Base-by-base conservation (phyloP, 805 yeast genomes). In the Wickerhamiella parazyma region DNA sequence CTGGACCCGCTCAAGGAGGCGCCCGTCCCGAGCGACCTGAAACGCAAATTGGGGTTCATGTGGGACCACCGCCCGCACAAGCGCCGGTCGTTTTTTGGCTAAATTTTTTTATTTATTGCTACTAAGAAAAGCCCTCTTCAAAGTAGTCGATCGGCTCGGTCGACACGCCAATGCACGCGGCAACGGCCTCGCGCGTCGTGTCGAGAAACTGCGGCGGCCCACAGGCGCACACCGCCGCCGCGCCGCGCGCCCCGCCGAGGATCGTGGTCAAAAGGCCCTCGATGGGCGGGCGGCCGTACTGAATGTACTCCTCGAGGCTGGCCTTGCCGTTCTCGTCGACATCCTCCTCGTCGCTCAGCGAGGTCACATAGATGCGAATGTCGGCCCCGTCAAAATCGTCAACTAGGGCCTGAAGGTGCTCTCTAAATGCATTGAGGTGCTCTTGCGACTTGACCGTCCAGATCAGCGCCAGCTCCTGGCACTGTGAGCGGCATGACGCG, bases 141-240 rank as follows among this genome's bases (percentile, higher is more conserved):
- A 53, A 61, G 41, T 58, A 61, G 40, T 59, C 63, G 2, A 61
- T 55, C 2, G 54, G 50, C 42, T 38, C 62, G 52, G 14, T 52
- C 39, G 42, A 45, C 16, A n/a, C 51, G 38, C 31, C 46, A 29
- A 41, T 60, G 52, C 47, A 47, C 3, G 52, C 20, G 18, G 63
- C 52, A 12, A 68, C 46, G 1, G 51, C 49, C 11, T 65, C 59
- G 51, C 86, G 68, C 19, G 76, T 48, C 2, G 60, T 63, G 54
- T 80, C 87, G 45, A 69, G 74, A 64, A 75, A 70, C 11, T 55
- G 45, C 29, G 76, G 69, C 36, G 76, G 79, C 3, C 83, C 83
- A 62, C 83, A 77, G 1, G 73, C 65, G 26, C 75, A 63, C 36
- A 77, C 66, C 0, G 73, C 73, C 18, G 69, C 58, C 5, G 75